These are phyloP conservation scores for Cladophialophora immunda DNA, from an alignment of 2,329 filamentous ascomycete species.

Conservation along the genomic window DNA sequence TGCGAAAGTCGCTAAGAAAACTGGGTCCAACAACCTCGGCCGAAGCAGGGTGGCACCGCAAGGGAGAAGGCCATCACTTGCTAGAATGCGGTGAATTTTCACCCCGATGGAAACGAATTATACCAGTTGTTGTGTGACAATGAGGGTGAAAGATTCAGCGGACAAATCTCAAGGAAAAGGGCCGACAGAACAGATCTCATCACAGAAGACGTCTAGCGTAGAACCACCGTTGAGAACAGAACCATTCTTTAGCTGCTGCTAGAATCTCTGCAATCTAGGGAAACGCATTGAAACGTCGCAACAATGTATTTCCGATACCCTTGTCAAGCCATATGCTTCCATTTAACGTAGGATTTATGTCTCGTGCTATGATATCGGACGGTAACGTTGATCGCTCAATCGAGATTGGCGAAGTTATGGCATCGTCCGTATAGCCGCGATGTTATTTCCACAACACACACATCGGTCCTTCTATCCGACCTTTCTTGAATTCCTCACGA, in stretches of 20 bases:
- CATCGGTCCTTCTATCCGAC: constrained; percentile 19
- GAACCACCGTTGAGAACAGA: too few relatives aligned
- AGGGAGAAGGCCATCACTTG: background rate
- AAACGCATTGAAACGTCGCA: too few relatives aligned
- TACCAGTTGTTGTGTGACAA: background rate
- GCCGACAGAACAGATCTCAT: too few relatives aligned
- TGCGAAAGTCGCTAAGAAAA: constrained; percentile 8
- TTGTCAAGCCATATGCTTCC: too few relatives aligned
- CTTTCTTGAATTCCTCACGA: constrained; percentile 6
- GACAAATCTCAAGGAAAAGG: background rate
- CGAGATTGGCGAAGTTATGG: background rate
- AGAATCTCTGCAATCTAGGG: too few relatives aligned
- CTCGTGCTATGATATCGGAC: background rate
- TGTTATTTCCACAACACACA: constrained; percentile 26
- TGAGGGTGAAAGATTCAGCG: background rate
- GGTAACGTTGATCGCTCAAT: too few relatives aligned
- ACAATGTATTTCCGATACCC: too few relatives aligned
- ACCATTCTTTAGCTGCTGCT: too few relatives aligned
- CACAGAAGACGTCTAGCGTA: background rate
- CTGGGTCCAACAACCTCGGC: background rate
- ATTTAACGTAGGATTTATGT: too few relatives aligned
- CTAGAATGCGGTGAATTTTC: background rate
- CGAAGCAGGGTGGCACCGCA: background rate
- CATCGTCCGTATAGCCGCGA: background rate
- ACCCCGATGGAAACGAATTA: background rate